Base-by-base conservation (phyloP, 805 yeast species). In the Nakazawaea populi region DNA sequence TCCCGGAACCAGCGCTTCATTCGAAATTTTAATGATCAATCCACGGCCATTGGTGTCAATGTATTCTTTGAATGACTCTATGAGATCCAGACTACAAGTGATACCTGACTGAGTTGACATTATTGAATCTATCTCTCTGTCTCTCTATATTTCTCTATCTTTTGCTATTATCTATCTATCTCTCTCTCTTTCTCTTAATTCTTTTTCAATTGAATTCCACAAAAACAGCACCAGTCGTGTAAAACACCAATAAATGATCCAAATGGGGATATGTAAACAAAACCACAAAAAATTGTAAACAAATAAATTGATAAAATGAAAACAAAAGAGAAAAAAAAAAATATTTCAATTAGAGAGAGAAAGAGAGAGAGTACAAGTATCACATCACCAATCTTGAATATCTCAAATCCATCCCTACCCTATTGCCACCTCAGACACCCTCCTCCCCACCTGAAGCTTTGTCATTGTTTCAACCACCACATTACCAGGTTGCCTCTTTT, bases 71-170 rank as follows among this genome's bases (percentile, higher is more conserved):
- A 82, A 80, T 34, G 73, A 54, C 1, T 61, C 63, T 12, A 76
- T 65, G 38, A 85, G 70, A 35, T 72, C 76, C 40, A 63, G 59
- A 18, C 79, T 58, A 67, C 74, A 64, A 29, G 60, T 56, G 51
- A 84, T 84, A 52, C 89, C 89, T 0, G 87, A 81, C 61, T 81
- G 87, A 53, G 71, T 78, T 1, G 89, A 83, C 89, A 84, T 83
- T 5, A 8, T 24, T 24, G 10, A 10, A 18, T 37, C 10, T 37
- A 37, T 37, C 24, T 18, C 24, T 32, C 35, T 32, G 35, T 32
- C 9, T 32, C 35, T 32, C 8, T 32, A 11, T 32, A 32, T 32
- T 32, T 32, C 11, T 32, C 11, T 32, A 11, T 32, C 11, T 32
- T 9, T 32, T 11, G 11, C 35, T 32, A 8, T 32, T 7, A 7